Evolutionary conservation across 345 rosid genomes (phyloP).

Genomic region (Bruguiera sexangula): DNA sequence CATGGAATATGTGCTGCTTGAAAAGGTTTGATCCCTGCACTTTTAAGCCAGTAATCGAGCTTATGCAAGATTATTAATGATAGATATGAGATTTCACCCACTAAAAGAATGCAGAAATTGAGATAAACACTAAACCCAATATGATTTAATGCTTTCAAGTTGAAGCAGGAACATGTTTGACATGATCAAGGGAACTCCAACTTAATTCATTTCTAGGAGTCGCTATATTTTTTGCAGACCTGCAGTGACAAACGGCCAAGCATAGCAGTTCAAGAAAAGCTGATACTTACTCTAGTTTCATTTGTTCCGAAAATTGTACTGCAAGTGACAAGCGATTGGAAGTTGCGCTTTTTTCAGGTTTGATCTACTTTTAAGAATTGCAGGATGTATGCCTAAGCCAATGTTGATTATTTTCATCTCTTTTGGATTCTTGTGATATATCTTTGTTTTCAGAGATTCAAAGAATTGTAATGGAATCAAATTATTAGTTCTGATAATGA

Average conservation of each 20-base stretch:
- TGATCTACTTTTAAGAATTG: conserved; percentile 11
- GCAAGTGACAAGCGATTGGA: conserved; percentile 48
- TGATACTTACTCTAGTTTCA: conserved; percentile 45
- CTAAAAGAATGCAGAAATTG: background rate
- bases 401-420: conserved; percentile 2
- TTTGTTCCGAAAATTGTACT: conserved; percentile 64
- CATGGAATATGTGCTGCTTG: conserved; percentile 59
- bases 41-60: background rate
- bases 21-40: conserved; percentile 50
- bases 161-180: background rate
- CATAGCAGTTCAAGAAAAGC: conserved; percentile 45
- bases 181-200: background rate
- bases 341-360: conserved; percentile 70
- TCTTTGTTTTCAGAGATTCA: conserved; percentile 2
- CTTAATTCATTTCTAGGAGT: background rate
- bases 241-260: conserved; percentile 37
- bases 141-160: background rate
- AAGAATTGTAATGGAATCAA: conserved; percentile 3
- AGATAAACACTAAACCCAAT: background rate
- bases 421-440: conserved; percentile 6
- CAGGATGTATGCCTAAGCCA: background rate
- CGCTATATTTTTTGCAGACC: conserved; percentile 35
- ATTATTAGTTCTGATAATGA: conserved; percentile 2
- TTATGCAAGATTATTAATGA: background rate
- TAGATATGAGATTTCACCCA: background rate